Evolutionary conservation across 495 filamentous ascomycete genomes (phyloP).

Genomic region (Penicillium desertorum): DNA sequence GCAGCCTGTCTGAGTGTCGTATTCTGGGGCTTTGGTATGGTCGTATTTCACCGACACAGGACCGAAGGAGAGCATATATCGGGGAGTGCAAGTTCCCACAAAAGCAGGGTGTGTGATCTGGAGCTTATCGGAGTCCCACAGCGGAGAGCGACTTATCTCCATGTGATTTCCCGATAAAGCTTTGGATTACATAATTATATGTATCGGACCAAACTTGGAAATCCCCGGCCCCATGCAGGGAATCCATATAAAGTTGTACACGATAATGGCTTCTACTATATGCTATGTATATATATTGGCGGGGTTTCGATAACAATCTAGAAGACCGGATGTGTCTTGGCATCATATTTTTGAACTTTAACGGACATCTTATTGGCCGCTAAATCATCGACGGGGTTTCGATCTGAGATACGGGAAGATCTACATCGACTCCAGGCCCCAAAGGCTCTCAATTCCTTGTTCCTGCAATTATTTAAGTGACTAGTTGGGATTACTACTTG

Average conservation of each 20-base stretch:
- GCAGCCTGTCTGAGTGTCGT: neutral
- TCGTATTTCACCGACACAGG: slow-evolving; percentile 4
- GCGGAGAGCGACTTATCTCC: slow-evolving; percentile 10
- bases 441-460: neutral
- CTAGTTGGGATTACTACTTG: neutral
- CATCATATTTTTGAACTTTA: neutral
- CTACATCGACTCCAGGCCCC: slow-evolving; percentile 1
- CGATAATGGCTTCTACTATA: neutral
- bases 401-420: slow-evolving; percentile 11
- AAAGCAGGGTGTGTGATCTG: slow-evolving; percentile 7
- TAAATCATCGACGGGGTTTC: slow-evolving; percentile 3
- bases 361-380: slow-evolving; percentile 3
- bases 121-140: slow-evolving; percentile 13
- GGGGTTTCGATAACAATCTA: neutral
- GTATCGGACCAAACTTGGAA: neutral
- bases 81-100: neutral
- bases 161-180: slow-evolving; percentile 1
- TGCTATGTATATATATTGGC: neutral
- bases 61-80: neutral
- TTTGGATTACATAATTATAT: neutral
- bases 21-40: neutral
- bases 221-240: neutral
- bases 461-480: neutral
- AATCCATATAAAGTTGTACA: neutral
- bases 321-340: slow-evolving; percentile 1